phyloP scores from a whole-genome alignment of 2,329 filamentous ascomycete genomes.

The Fusarium beomiforme region DNA sequence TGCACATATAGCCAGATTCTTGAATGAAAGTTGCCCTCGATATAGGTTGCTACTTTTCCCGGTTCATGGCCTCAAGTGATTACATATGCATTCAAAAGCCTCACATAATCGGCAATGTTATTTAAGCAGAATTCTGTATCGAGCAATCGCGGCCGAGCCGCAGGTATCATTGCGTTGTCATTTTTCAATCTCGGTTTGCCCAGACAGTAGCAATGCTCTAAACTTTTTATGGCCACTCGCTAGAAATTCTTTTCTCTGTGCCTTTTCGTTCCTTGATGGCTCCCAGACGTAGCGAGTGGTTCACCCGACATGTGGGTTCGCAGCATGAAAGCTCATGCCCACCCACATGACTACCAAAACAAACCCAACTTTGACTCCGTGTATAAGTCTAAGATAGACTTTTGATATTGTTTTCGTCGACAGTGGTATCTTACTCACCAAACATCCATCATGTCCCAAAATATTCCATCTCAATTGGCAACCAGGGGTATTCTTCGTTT shows the following conservation, averaged over 20 bases:
- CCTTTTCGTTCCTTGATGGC: background rate
- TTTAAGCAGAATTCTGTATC: conserved; percentile 19
- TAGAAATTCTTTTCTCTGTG: conserved; percentile 6
- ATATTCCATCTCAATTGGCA: conserved; percentile 38
- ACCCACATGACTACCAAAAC: conserved; percentile 22
- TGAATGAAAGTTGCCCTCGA: background rate
- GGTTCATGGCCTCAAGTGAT: background rate
- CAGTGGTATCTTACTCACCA: conserved; percentile 43
- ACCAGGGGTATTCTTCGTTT: conserved; percentile 50
- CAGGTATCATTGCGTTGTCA: conserved; percentile 42
- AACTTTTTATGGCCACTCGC: conserved; percentile 33
- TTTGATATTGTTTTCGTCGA: conserved; percentile 38
- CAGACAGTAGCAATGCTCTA: conserved; percentile 30
- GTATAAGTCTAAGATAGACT: conserved; percentile 33
- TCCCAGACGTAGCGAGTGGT: conserved; percentile 18
- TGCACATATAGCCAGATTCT: background rate
- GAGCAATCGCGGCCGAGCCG: conserved; percentile 32
- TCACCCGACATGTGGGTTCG: conserved; percentile 16
- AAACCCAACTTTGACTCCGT: conserved; percentile 39
- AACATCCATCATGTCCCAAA: conserved; percentile 39
- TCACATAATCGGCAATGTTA: background rate
- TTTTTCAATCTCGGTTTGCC: conserved; percentile 38
- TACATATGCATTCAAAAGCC: background rate
- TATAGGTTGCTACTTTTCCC: background rate
- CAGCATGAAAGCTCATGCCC: conserved; percentile 26